Evolutionary conservation across 176 grass and related monocot species (phyloP).

Genomic region (Tillandsia fasciculata): DNA sequence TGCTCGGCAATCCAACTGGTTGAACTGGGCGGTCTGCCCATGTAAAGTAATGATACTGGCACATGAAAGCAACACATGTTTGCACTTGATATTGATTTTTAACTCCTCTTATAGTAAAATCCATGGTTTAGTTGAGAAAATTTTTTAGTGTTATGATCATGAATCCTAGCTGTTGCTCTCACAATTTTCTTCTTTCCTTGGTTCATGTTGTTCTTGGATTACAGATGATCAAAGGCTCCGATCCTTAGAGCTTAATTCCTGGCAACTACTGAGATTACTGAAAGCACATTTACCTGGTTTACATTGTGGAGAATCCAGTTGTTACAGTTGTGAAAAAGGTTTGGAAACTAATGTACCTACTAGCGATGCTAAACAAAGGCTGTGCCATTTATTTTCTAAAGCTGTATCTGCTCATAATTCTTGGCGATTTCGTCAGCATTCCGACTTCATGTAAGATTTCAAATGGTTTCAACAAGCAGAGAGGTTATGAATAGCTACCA

Average conservation of each 20-base stretch:
- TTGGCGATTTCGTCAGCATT: conserved; percentile 24
- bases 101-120: too few relatives aligned
- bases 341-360: conserved; percentile 16
- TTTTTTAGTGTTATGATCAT: neutral
- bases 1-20: too few relatives aligned
- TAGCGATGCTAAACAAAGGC: conserved; percentile 28
- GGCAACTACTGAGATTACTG: conserved; percentile 80
- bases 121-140: neutral
- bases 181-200: conserved; percentile 9
- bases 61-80: too few relatives aligned
- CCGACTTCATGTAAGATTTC: conserved; percentile 40
- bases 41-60: too few relatives aligned
- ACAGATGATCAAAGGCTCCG: conserved; percentile 70
- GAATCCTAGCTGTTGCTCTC: neutral
- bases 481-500: neutral
- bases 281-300: conserved; percentile 53
- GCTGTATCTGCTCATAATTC: conserved; percentile 45
- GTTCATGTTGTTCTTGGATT: conserved; percentile 9
- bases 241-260: conserved; percentile 69
- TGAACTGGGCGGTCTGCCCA: too few relatives aligned
- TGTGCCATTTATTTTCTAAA: conserved; percentile 62
- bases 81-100: too few relatives aligned
- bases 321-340: conserved; percentile 17
- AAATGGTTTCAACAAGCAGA: neutral
- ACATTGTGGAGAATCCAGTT: conserved; percentile 45